Evolutionary conservation across 345 rosid species (phyloP), one percentile per base, ranked within the genome.

Genomic region (Lepidium africanum): DNA sequence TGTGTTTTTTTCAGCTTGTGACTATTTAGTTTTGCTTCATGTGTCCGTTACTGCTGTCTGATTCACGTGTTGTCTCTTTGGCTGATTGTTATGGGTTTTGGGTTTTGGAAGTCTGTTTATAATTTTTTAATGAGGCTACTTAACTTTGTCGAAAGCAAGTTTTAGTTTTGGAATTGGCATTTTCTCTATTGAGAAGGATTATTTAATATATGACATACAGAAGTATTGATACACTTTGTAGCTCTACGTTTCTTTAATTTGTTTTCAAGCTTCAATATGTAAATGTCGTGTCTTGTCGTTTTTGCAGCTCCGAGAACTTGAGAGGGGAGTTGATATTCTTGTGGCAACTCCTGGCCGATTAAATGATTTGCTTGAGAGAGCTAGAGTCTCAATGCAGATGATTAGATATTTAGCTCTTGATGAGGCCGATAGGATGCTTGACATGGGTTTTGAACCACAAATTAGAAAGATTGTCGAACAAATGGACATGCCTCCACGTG

Each of bases 381-480:
- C 95, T 73, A 86, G 96, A 81, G 99, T 94, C 53, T 94, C 99
- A 1, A 73, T 94, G 69, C 97, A 86, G 73, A 83, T 91, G 97
- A 80, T 93, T 76, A 88, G 83, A 75, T 93, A 81, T 56, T 80
- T 93, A 77, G 96, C 98, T 35, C 86, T 94, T 23, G 99, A 94
- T 66, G 99, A 94, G 79, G 99, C 99, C 16, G 99, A 94, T 81
- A 84, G 99, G 58, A 94, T 94, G 99, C 78, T 94, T 63, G 99
- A 94, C 76, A 94, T 94, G 99, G 99, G 99, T 67, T 94, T 94
- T 84, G 99, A 94, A 81, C 99, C 99, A 9, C 99, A 94, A 71
- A 94, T 94, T 53, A 83, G 99, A 60, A 94, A 94, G 73, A 94
- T 94, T 63, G 99, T 94, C 3, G 92, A 93, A 69, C 89, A 93